These are phyloP conservation scores for Sanguinoderma infundibulare DNA, from an alignment of 1,284 basidiomycete species.

Conservation along the genomic window DNA sequence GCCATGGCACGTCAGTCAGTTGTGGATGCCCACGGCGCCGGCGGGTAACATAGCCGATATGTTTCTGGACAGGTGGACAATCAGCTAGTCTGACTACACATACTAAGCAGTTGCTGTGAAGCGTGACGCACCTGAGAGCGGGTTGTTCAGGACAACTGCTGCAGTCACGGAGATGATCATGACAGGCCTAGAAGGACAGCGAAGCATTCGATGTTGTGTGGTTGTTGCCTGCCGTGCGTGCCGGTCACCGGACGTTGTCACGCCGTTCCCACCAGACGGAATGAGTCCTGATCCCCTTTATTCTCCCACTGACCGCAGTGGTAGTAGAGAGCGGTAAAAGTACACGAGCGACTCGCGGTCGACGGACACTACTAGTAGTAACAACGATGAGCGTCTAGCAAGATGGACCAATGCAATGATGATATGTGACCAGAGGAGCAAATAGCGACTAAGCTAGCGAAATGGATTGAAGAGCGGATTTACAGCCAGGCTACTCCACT, in stretches of 20 bases:
- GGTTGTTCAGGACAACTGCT: not conserved
- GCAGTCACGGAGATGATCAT: not conserved
- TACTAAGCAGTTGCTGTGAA: not conserved
- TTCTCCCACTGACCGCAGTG: constrained; percentile 26
- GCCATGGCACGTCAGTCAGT: not conserved
- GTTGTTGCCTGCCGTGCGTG: not conserved
- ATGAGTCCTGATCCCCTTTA: constrained; percentile 26
- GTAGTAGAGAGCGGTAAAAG: constrained; percentile 21
- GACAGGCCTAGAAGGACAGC: not conserved
- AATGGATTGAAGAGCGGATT: not conserved
- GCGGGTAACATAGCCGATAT: not conserved
- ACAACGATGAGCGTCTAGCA: constrained; percentile 7
- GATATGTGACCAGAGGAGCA: not conserved
- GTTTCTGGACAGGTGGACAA: not conserved
- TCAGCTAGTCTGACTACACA: not conserved
- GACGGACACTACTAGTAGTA: constrained; percentile 3
- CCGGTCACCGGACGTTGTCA: not conserved
- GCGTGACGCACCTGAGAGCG: not conserved
- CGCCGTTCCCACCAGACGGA: not conserved
- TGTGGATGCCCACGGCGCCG: not conserved
- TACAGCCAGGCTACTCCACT: not conserved
- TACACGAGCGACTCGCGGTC: constrained; percentile 25
- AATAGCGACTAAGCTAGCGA: constrained; percentile 5
- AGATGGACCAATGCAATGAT: not conserved
- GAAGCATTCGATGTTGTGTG: no score